Conservation (phyloP, 78 protist genomes). For the Dictyostelium purpureum region DNA sequence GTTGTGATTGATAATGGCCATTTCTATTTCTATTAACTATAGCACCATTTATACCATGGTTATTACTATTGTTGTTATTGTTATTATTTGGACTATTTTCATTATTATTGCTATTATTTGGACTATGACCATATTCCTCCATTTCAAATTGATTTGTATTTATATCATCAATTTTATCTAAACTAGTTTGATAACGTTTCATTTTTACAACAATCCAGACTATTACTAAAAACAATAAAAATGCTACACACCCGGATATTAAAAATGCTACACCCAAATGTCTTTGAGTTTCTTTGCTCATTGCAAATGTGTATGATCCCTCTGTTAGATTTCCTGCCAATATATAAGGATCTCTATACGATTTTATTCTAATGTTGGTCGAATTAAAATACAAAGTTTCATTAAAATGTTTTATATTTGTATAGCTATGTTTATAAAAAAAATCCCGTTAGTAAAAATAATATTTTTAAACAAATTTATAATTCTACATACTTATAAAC, state of each 20-base stretch:
- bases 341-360: slow-evolving; percentile 24
- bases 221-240: background rate
- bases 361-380: slow-evolving; percentile 21
- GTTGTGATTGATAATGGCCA: background rate
- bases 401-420: background rate
- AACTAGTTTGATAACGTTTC: background rate
- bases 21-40: background rate
- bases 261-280: slow-evolving; percentile 2
- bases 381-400: background rate
- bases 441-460: background rate
- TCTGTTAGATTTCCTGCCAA: slow-evolving; percentile 32
- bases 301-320: slow-evolving; percentile 43
- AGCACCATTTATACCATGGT: background rate
- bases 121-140: background rate
- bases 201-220: slow-evolving; percentile 8
- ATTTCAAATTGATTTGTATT: slow-evolving; percentile 14
- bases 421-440: slow-evolving; percentile 1
- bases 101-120: background rate
- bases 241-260: background rate
- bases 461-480: background rate
- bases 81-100: background rate
- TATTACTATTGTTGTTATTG: background rate
- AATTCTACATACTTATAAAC: background rate
- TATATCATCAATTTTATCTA: background rate
- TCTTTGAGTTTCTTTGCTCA: slow-evolving; percentile 10